Evolutionary conservation across 805 yeast species (phyloP).

Genomic region (Wickerhamiella alocasiicola): DNA sequence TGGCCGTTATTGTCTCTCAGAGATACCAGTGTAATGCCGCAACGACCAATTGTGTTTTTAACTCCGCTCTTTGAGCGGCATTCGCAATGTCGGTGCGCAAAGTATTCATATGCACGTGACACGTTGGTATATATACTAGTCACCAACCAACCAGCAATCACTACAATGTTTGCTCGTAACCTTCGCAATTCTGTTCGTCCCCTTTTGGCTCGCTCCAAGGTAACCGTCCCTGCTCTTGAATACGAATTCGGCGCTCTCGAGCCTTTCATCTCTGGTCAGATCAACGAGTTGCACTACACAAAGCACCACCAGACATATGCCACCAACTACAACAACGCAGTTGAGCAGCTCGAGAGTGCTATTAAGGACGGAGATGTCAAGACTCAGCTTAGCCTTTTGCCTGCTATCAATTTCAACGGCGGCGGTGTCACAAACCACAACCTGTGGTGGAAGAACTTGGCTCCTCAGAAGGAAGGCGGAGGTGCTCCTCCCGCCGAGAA

Average conservation of each 20-base stretch:
- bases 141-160: not conserved
- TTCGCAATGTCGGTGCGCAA: not conserved
- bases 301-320: constrained; percentile 92
- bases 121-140: not conserved
- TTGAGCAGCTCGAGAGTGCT: constrained; percentile 63
- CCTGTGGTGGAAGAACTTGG: constrained; percentile 77
- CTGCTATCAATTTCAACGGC: constrained; percentile 76
- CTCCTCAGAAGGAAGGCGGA: constrained; percentile 65
- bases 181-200: not conserved
- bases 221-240: constrained; percentile 66
- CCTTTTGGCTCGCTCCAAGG: constrained; percentile 40
- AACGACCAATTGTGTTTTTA: no score
- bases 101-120: not conserved
- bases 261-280: constrained; percentile 75
- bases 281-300: constrained; percentile 72
- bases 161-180: not conserved
- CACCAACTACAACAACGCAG: constrained; percentile 66
- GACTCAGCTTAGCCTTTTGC: constrained; percentile 47
- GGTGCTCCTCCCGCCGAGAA: constrained; percentile 48
- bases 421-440: constrained; percentile 85
- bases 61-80: no score
- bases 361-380: constrained; percentile 44
- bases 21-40: no score
- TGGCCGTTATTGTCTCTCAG: no score
- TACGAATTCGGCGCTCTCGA: constrained; percentile 79